Base-by-base conservation (phyloP, 73 alveolate species). In the Durusdinium trenchii region DNA sequence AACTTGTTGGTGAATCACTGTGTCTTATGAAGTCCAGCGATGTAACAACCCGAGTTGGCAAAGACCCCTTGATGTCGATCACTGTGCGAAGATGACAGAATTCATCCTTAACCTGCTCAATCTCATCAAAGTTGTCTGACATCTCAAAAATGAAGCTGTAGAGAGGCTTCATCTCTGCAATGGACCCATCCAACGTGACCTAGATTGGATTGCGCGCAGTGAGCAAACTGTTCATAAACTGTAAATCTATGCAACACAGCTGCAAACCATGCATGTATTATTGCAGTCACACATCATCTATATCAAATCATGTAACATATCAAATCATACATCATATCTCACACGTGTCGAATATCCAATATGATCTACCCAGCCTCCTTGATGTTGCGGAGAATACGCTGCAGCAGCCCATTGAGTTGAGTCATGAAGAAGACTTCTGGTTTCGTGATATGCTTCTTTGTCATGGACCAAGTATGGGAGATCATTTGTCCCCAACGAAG, bases 201-300 rank as follows among this genome's bases (percentile, higher is more conserved):
- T 71, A 51, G n/a, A n/a, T n/a, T n/a, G n/a, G n/a, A n/a, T n/a
- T n/a, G n/a, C n/a, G n/a, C n/a, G n/a, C n/a, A n/a, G n/a, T n/a
- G 51, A 6, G 84, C 84, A 71, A 71, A 48, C 84, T 71, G 84
- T n/a, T n/a, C n/a, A n/a, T n/a, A n/a, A n/a, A n/a, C n/a, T n/a
- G n/a, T n/a, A n/a, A n/a, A n/a, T n/a, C n/a, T n/a, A n/a, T n/a
- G n/a, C n/a, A n/a, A n/a, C n/a, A n/a, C n/a, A n/a, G n/a, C n/a
- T n/a, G n/a, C n/a, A n/a, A n/a, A n/a, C n/a, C n/a, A n/a, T n/a
- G n/a, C n/a, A n/a, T n/a, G n/a, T n/a, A n/a, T n/a, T n/a, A n/a
- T n/a, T n/a, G n/a, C n/a, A n/a, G n/a, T n/a, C n/a, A n/a, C n/a
- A n/a, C n/a, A n/a, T n/a, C n/a, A n/a, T n/a, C n/a, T n/a, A n/a